Evolutionary conservation across 805 yeast species (phyloP), one percentile per base, ranked within the genome.

Genomic region (Brettanomyces sp.): DNA sequence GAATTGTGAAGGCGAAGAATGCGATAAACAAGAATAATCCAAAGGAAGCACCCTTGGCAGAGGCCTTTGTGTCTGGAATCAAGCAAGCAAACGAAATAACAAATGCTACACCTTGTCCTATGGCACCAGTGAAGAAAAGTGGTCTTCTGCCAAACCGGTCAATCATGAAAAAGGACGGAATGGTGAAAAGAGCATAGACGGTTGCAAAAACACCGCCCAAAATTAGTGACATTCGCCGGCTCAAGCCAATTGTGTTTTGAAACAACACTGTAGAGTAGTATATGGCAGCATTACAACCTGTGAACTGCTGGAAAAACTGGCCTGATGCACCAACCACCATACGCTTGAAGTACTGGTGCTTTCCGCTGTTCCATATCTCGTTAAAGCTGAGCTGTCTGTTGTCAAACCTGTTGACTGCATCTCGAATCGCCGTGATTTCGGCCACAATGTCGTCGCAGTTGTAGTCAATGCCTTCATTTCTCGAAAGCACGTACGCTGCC

Each of bases 131-230:
- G 39, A 65, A 47, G 51, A 66, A 65, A 18, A 61, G 60, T 23
- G 74, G 73, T 64, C 90, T 76, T 73, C 93, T 79, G 56, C 90
- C 91, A 35, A 81, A 59, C 51, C 65, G 68, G 62, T 82, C 86
- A 58, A 83, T 67, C 48, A 76, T 64, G 57, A 70, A 68, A 51
- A 82, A 69, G 0, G 87, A 80, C 12, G 85, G 82, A 41, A 79
- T 58, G 4, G 90, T 81, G 46, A 74, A 66, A 9, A 80, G 48
- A n/a, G 81, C 79, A 54, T 79, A 79, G 41, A 79, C 65, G 45
- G 82, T 76, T 34, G 84, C 68, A 53, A 77, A 77, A 36, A 78
- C 79, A 67, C 85, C 85, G 58, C 85, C 85, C 55, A 81, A 67
- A 53, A 80, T 67, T 60, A 78, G 68, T 25, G 85, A 66, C 55